phyloP scores from a whole-genome alignment of 73 alveolate species.

The Paramecium biaurelia region DNA sequence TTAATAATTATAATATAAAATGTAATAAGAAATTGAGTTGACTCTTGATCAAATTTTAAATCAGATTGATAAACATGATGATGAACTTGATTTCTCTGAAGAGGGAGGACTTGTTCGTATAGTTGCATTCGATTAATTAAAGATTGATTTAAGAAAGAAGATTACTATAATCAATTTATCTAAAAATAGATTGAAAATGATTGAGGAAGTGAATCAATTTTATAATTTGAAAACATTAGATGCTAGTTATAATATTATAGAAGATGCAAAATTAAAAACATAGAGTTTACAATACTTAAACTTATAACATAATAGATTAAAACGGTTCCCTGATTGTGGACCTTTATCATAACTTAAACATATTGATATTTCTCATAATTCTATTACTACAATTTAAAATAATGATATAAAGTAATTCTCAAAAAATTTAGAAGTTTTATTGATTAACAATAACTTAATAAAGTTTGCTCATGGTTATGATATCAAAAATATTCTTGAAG shows the following conservation, averaged over 20 bases:
- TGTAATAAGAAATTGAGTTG: background rate
- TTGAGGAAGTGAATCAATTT: background rate
- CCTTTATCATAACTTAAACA: background rate
- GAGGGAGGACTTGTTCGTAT: background rate
- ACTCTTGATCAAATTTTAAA: background rate
- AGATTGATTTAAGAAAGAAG: background rate
- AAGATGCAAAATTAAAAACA: background rate
- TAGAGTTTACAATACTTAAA: background rate
- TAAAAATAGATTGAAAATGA: background rate
- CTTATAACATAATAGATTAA: background rate
- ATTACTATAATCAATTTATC: background rate
- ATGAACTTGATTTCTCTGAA: background rate
- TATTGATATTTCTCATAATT: background rate
- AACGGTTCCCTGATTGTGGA: background rate
- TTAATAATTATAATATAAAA: background rate
- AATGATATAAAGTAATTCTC: background rate
- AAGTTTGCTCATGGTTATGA: constrained; percentile 3
- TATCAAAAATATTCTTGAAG: background rate
- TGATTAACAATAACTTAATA: background rate
- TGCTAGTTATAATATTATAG: background rate
- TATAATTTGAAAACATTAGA: background rate
- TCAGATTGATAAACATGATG: background rate
- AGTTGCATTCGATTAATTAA: background rate
- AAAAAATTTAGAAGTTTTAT: background rate
- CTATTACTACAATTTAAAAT: background rate